Conservation (phyloP, 2,329 filamentous ascomycete genomes). For the Talaromyces amestolkiae region DNA sequence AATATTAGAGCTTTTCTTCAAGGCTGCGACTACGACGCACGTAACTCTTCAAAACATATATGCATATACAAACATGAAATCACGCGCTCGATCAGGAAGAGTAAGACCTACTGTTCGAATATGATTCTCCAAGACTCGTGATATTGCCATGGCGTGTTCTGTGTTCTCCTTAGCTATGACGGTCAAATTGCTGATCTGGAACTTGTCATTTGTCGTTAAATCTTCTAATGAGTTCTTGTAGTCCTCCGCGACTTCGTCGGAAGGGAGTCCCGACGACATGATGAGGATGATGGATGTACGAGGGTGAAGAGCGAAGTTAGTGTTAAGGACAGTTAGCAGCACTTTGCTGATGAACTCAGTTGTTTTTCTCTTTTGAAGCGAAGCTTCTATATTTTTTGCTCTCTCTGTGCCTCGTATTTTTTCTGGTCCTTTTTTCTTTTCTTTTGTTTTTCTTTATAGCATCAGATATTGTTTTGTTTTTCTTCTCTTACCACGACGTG, state of each 20-base stretch:
- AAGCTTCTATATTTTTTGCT: conserved; percentile 14
- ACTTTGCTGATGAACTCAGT: conserved; percentile 12
- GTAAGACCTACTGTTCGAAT: conserved; percentile 79
- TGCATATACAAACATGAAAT: conserved; percentile 13
- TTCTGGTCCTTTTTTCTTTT: neutral
- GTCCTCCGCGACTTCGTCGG: conserved; percentile 89
- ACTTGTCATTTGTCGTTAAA: conserved; percentile 82
- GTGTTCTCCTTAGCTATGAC: conserved; percentile 97
- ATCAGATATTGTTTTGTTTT: conserved; percentile 11
- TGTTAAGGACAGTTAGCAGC: neutral
- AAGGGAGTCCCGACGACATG: conserved; percentile 62
- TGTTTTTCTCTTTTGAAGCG: conserved; percentile 16
- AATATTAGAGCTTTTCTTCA: conserved; percentile 34
- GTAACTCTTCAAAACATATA: conserved; percentile 33
- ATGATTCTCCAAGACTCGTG: conserved; percentile 84
- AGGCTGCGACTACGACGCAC: conserved; percentile 34
- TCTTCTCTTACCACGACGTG: conserved; percentile 9
- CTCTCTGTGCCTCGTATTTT: neutral
- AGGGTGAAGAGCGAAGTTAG: neutral
- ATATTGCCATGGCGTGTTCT: conserved; percentile 90
- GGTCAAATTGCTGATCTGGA: conserved; percentile 95
- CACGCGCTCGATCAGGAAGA: neutral
- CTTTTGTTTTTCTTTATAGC: conserved; percentile 13
- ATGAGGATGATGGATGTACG: conserved; percentile 31
- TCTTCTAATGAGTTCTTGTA: conserved; percentile 92